Conservation (phyloP, 2,329 filamentous ascomycete genomes). For the Colletotrichum sp. region DNA sequence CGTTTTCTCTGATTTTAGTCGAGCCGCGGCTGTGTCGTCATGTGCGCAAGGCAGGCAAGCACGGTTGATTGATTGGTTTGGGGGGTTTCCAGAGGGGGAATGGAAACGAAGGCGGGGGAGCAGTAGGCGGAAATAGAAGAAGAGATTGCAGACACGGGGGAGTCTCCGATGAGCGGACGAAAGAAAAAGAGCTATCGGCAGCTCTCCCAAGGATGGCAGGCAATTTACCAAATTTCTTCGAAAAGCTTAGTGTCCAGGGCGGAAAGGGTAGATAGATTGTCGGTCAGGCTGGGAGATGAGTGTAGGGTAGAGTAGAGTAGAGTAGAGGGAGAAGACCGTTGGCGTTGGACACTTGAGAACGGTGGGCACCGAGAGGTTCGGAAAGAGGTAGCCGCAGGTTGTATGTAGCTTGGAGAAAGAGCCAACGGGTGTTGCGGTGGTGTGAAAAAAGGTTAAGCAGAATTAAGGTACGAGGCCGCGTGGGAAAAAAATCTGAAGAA, state of each 20-base stretch:
- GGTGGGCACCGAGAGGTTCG: not conserved
- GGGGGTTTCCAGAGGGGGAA: not conserved
- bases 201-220: not conserved
- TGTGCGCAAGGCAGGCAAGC: not conserved
- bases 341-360: not conserved
- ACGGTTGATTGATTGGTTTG: conserved; percentile 1
- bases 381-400: not conserved
- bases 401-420: not conserved
- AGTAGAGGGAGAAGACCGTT: not conserved
- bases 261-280: not conserved
- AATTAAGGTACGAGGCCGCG: not conserved
- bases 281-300: not conserved
- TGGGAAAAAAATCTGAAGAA: conserved; percentile 1
- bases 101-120: conserved; percentile 1
- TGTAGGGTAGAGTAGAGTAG: not conserved
- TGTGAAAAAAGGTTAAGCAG: not conserved
- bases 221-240: not conserved
- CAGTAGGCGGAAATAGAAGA: not conserved
- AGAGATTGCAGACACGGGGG: not conserved
- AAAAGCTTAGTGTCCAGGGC: not conserved
- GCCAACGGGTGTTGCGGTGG: not conserved
- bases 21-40: not conserved
- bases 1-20: conserved; percentile 2
- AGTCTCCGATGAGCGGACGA: not conserved
- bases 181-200: not conserved